phyloP scores from a whole-genome alignment of 2,329 filamentous ascomycete species.

The Ophiostoma sp. region DNA sequence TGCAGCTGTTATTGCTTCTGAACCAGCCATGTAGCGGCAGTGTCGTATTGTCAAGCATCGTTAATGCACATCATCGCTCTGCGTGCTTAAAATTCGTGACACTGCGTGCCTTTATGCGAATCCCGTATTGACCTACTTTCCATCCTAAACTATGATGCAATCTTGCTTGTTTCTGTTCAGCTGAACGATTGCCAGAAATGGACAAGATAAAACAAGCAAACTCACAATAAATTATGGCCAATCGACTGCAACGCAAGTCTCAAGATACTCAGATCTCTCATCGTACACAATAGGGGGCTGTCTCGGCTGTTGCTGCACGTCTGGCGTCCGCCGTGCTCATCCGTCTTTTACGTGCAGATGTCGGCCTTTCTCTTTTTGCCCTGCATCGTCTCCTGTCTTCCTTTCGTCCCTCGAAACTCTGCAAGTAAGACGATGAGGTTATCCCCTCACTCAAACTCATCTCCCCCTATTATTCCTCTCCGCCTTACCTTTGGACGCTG shows the following conservation, averaged over 20 bases:
- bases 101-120: background rate
- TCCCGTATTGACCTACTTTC: background rate
- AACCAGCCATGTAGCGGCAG: background rate
- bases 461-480: slow-evolving; percentile 7
- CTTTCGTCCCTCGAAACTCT: background rate
- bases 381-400: background rate
- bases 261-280: background rate
- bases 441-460: background rate
- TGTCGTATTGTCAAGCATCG: background rate
- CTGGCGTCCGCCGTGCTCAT: background rate
- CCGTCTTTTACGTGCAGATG: slow-evolving; percentile 9
- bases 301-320: background rate
- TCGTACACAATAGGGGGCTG: background rate
- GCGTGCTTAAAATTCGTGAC: background rate
- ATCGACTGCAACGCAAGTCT: background rate
- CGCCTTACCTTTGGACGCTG: background rate
- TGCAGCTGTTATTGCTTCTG: background rate
- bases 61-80: background rate
- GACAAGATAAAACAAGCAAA: background rate
- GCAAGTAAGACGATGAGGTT: background rate
- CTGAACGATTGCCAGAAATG: background rate
- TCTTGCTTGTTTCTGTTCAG: background rate
- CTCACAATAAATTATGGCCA: background rate
- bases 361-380: background rate
- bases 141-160: background rate